phyloP scores from a whole-genome alignment of 148 eudicot genomes.

The Persicaria maculosa region DNA sequence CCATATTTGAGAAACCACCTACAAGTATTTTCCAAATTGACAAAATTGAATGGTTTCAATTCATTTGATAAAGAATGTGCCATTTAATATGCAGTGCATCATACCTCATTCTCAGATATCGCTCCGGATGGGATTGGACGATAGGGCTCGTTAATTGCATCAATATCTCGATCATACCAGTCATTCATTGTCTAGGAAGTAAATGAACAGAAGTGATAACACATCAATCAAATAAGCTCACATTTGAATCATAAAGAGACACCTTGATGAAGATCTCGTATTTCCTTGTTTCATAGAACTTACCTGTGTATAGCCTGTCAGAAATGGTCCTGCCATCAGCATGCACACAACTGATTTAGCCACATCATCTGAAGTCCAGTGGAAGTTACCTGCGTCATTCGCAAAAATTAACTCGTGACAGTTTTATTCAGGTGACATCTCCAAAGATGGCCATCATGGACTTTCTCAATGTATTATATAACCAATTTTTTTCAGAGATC shows the following conservation, averaged over 20 bases:
- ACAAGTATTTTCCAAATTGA: conserved; percentile 16
- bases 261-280: conserved; percentile 2
- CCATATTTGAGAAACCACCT: conserved; percentile 97
- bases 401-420: neutral
- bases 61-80: conserved; percentile 6
- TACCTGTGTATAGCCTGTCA: conserved; percentile 96
- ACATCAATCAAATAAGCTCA: neutral
- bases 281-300: conserved; percentile 7
- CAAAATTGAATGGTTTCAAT: neutral
- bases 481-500: neutral
- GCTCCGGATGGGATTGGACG: conserved; percentile 98
- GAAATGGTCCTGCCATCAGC: conserved; percentile 91
- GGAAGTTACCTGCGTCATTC: conserved; percentile 63
- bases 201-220: neutral
- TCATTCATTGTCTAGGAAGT: conserved; percentile 76
- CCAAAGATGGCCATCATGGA: neutral
- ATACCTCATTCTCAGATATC: conserved; percentile 78
- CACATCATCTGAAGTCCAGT: conserved; percentile 85
- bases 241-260: neutral
- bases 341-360: conserved; percentile 88
- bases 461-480: neutral
- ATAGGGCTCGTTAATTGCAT: conserved; percentile 96
- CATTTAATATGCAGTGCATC: neutral
- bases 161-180: conserved; percentile 97
- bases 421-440: neutral